Conservation (phyloP, 139 green algal species). For the Chlorella sp. region DNA sequence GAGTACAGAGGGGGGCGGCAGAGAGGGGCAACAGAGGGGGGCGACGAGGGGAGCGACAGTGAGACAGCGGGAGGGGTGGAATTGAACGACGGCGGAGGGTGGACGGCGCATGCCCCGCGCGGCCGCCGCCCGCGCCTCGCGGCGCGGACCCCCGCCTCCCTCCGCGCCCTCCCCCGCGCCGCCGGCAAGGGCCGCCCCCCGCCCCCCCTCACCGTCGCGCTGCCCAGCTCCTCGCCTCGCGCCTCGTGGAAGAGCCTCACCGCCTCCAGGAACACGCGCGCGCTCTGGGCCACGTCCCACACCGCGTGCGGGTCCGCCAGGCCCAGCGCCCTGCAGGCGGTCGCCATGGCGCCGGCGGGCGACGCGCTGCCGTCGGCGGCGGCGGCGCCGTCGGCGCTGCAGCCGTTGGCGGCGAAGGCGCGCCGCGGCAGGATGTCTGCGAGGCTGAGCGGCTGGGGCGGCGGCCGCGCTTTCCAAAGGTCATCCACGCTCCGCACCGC, state of each 20-base stretch:
- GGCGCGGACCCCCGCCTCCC: too few relatives aligned
- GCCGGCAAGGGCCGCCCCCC: too few relatives aligned
- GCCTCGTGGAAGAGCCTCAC: slow-evolving; percentile 57
- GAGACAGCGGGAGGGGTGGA: too few relatives aligned
- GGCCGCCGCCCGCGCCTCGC: too few relatives aligned
- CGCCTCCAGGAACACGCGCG: slow-evolving; percentile 75
- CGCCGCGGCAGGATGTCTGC: slow-evolving; percentile 1
- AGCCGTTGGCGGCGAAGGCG: background rate
- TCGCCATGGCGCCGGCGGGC: background rate
- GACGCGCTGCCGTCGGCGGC: background rate
- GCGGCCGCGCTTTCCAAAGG: slow-evolving; percentile 72
- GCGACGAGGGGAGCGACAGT: too few relatives aligned
- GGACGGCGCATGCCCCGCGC: too few relatives aligned
- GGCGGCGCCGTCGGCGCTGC: background rate
- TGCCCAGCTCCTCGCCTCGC: slow-evolving; percentile 58
- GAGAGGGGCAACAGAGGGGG: too few relatives aligned
- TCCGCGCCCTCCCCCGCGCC: too few relatives aligned
- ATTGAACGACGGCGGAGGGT: too few relatives aligned
- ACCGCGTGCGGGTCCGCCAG: slow-evolving; percentile 60
- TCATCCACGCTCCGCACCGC: slow-evolving; percentile 54
- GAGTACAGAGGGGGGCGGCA: too few relatives aligned
- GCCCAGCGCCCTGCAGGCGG: slow-evolving; percentile 54
- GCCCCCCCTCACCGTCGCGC: slow-evolving; percentile 23
- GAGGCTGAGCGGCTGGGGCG: slow-evolving; percentile 67
- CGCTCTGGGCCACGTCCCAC: slow-evolving; percentile 55